Base-by-base conservation (phyloP, 768 basidiomycete species). In the Pleurotus tuber-regium region DNA sequence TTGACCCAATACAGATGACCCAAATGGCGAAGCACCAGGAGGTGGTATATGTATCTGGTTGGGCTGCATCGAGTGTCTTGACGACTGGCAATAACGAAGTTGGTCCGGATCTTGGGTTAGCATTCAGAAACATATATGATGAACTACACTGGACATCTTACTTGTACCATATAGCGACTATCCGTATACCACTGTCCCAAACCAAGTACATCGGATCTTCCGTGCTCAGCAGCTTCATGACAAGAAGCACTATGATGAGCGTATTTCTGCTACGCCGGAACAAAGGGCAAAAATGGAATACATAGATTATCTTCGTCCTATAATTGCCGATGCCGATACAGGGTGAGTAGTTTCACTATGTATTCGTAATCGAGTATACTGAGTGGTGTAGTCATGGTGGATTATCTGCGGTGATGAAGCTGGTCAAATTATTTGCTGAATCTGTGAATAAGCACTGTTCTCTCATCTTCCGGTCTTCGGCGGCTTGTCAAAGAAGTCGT, bases 151-250 rank as follows among this genome's bases (percentile, higher is more conserved):
- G 14, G 8, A 14, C 18, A 44, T 18, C 55, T 35, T 36, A 21
- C 26, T 44, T 18, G 51, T 23, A 10, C 47, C 30, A 38, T 19
- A 9, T 38, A 93, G 87, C 29, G 95, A 98, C 67, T 96, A 97
- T 65, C 92, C 94, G 1, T 97, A 97, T 67, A 94, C 92, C 8
- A 96, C 93, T 1, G 92, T 98, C 12, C 94, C 95, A 19, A 96
- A 97, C 64, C 93, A 96, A 65, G 94, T 97, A 0, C 89, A 96
- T 51, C 80, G 92, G 42, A 77, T 97, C 44, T 90, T 91, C 73
- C 89, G 91, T 47, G 90, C 94, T 0, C 95, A 97, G 66, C 88
- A 91, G 60, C 74, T 93, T 50, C 93, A 97, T 63, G 93, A 97
- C 72, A 86, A 84, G 70, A 96, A 95, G 63, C 88, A 94, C 61